Evolutionary conservation across 2,329 filamentous ascomycete genomes (phyloP).

Genomic region (Emergomyces orientalis): DNA sequence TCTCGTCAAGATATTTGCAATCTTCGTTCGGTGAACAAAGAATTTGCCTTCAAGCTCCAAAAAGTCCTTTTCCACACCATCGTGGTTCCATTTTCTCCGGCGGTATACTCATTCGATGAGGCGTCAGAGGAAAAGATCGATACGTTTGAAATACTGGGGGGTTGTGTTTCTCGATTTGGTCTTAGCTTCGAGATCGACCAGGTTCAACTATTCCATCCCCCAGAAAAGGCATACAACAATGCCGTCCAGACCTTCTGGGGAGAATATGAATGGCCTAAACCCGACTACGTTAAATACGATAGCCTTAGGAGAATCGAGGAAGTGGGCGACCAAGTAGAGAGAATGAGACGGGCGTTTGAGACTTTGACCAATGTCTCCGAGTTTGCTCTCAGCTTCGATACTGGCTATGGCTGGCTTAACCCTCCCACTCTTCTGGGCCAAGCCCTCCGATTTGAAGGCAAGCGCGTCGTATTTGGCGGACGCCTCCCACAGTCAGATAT

Average conservation of each 20-base stretch:
- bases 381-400: conserved; percentile 59
- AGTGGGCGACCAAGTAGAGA: conserved; percentile 53
- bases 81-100: conserved; percentile 56
- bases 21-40: conserved; percentile 52
- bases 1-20: conserved; percentile 50
- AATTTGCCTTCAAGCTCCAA: conserved; percentile 51
- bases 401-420: conserved; percentile 56
- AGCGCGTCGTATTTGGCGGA: conserved; percentile 41
- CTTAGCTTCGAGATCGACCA: conserved; percentile 61
- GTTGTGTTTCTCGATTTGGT: conserved; percentile 53
- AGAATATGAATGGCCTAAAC: conserved; percentile 54
- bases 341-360: conserved; percentile 53
- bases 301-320: conserved; percentile 52
- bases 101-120: conserved; percentile 41
- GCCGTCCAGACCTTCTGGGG: conserved; percentile 53
- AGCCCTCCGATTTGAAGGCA: conserved; percentile 39
- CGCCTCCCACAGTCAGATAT: too few relatives aligned
- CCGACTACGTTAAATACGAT: conserved; percentile 50
- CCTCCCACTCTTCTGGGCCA: conserved; percentile 50
- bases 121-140: conserved; percentile 27
- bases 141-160: conserved; percentile 54
- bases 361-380: conserved; percentile 49
- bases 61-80: conserved; percentile 52
- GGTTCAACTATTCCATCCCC: conserved; percentile 31
- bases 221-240: conserved; percentile 48